Base-by-base conservation (phyloP, 2,329 filamentous ascomycete genomes). In the Leptographium wingfieldii region DNA sequence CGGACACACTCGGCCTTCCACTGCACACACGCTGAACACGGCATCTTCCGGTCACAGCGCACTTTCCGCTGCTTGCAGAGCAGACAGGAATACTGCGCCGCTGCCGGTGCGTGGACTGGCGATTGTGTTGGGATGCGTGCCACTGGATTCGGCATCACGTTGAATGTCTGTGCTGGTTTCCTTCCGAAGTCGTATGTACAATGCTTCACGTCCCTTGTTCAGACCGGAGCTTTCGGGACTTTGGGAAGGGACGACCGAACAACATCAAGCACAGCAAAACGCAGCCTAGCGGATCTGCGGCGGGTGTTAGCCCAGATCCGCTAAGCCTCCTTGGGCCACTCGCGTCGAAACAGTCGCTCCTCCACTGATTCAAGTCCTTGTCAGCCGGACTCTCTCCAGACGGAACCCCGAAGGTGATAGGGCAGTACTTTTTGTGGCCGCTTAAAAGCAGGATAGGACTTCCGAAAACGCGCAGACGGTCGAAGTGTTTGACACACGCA, bases 31-130 rank as follows among this genome's bases (percentile, higher is more conserved):
- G 72, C 73, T 16, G 67, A 62, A 63, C 77, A 80, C 0, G 77
- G 77, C 58, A 72, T 71, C 43, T 69, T 71, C 55, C 75, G 73
- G 58, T 77, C 72, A 66, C 77, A 80, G 59, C 74, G 77, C 29
- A 79, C 69, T 64, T 80, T 80, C 29, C 77, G 74, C 63, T 77
- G 76, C 64, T 81, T 78, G 64, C 80, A 83, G 2, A 74, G 69
- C 6, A 79, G 68, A 63, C 80, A 83, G 0, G 80, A 74, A 49
- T 78, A 74, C 22, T 64, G 53, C 3, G 33, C 35, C 14, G 27
- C 38, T 38, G 38, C 12, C 40, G 12, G 52, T 5, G 38, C 11
- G 38, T 40, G 4, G 16, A 19, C 33, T 22, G 29, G 52, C 52
- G 52, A 35, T 16, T 29, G 11, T 11, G 29, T 9, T 22, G 52